Percentiles rank a stretch among this genome's conserved stretches.
These are phyloP conservation scores for Colletotrichum cordylinicola DNA, from an alignment of 2,329 filamentous ascomycete genomes.

Conservation along the genomic window DNA sequence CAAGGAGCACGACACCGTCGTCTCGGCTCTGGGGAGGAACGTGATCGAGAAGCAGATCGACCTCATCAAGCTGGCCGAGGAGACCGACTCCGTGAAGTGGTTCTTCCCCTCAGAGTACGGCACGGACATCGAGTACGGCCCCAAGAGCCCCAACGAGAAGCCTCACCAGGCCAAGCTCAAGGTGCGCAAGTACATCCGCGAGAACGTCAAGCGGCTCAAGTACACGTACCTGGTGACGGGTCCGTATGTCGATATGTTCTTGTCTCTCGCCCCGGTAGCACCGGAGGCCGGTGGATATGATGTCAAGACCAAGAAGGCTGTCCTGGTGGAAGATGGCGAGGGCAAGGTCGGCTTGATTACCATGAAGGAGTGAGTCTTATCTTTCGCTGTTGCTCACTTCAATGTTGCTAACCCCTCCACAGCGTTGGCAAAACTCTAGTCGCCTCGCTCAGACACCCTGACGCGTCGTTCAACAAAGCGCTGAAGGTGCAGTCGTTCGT, in stretches of 20 bases:
- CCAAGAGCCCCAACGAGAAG: constrained; percentile 62
- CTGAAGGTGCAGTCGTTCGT: constrained; percentile 77
- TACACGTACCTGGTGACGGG: constrained; percentile 75
- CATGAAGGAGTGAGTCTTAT: constrained; percentile 68
- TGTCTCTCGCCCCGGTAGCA: constrained; percentile 44
- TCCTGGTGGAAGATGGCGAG: constrained; percentile 66
- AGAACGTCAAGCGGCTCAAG: constrained; percentile 57
- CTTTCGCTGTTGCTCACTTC: no score
- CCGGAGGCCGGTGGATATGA: constrained; percentile 63
- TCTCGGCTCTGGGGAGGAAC: constrained; percentile 69
- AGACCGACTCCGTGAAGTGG: constrained; percentile 58
- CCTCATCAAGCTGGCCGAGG: constrained; percentile 65
- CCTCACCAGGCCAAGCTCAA: constrained; percentile 75
- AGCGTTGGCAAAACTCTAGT: constrained; percentile 73
- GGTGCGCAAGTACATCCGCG: constrained; percentile 66
- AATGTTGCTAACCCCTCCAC: background rate
- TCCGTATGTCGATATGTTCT: constrained; percentile 70
- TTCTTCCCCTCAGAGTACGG: constrained; percentile 75
- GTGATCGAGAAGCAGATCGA: constrained; percentile 65
- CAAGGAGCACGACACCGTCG: constrained; percentile 66
- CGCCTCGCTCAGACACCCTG: constrained; percentile 63
- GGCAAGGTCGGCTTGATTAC: constrained; percentile 71
- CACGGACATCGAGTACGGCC: constrained; percentile 68
- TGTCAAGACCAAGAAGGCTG: constrained; percentile 59
- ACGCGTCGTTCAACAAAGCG: constrained; percentile 57